Evolutionary conservation across 2,329 filamentous ascomycete genomes (phyloP).

Genomic region (Sphaerulina musiva): DNA sequence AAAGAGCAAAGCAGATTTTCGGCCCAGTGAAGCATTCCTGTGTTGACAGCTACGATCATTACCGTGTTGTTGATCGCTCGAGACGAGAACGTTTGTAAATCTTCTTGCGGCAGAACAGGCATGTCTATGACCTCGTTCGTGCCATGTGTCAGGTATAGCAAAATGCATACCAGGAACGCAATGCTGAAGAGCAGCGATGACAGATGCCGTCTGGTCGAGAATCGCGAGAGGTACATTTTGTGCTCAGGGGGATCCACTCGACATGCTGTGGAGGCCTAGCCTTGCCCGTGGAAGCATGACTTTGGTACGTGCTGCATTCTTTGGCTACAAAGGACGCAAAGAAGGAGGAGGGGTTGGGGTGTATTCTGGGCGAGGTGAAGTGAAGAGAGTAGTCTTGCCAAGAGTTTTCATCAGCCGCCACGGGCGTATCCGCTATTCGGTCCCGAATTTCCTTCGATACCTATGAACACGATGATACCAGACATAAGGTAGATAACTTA

Average conservation of each 20-base stretch:
- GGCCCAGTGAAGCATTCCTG: slow-evolving; percentile 15
- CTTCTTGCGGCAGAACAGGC: background rate
- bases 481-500: too few relatives aligned
- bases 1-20: slow-evolving; percentile 18
- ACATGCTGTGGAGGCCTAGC: too few relatives aligned
- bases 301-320: too few relatives aligned
- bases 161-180: background rate
- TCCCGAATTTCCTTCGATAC: too few relatives aligned
- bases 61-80: slow-evolving; percentile 12
- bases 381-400: too few relatives aligned
- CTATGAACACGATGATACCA: too few relatives aligned
- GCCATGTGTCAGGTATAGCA: background rate
- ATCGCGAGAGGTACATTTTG: background rate
- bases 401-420: too few relatives aligned
- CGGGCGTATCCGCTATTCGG: too few relatives aligned
- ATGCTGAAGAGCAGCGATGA: background rate
- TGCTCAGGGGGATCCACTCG: background rate
- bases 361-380: too few relatives aligned
- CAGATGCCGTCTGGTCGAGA: background rate
- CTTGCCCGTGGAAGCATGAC: too few relatives aligned
- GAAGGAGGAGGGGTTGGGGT: too few relatives aligned
- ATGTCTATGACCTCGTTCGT: background rate
- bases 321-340: too few relatives aligned
- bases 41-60: slow-evolving; percentile 16
- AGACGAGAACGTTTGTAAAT: background rate